A percentile compares a stretch with the other conserved stretches of the same genome.
These are phyloP conservation scores for Candida nonsorbophila DNA, from an alignment of 805 yeast genomes.

Conservation along the genomic window DNA sequence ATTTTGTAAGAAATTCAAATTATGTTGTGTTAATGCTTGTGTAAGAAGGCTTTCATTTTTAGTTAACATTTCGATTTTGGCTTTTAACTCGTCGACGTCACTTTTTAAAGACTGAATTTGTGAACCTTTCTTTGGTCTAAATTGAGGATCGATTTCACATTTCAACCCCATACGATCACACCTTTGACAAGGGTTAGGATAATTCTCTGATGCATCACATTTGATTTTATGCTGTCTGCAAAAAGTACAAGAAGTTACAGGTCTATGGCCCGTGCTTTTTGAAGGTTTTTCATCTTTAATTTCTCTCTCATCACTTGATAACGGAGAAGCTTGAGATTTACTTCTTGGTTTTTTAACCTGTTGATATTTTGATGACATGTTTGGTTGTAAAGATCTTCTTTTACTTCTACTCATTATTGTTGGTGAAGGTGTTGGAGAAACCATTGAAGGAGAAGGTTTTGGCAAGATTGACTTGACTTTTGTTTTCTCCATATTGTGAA, in stretches of 20 bases:
- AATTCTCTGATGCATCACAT: constrained; percentile 83
- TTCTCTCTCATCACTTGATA: constrained; percentile 5
- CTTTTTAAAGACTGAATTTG: constrained; percentile 80
- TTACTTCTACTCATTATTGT: no score
- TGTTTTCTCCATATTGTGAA: constrained; percentile 26
- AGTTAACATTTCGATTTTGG: constrained; percentile 59
- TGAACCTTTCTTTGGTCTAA: constrained; percentile 86
- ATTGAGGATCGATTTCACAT: constrained; percentile 89
- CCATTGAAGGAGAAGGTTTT: constrained; percentile 25
- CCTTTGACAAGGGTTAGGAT: constrained; percentile 76
- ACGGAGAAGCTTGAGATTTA: background rate
- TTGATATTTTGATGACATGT: no score
- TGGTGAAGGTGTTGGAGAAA: constrained; percentile 5
- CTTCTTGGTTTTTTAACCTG: background rate
- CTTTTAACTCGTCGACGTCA: constrained; percentile 76
- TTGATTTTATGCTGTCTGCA: constrained; percentile 93
- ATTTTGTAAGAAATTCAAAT: constrained; percentile 22
- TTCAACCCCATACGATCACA: constrained; percentile 74
- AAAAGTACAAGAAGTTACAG: constrained; percentile 89
- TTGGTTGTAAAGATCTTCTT: no score
- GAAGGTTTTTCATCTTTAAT: constrained; percentile 5
- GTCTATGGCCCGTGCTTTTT: constrained; percentile 51
- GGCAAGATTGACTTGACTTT: constrained; percentile 39
- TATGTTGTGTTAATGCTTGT: constrained; percentile 50
- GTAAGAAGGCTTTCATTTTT: constrained; percentile 66